These are phyloP conservation scores for Ceratocystis albifundus DNA, from an alignment of 2,329 filamentous ascomycete species.

Conservation along the genomic window DNA sequence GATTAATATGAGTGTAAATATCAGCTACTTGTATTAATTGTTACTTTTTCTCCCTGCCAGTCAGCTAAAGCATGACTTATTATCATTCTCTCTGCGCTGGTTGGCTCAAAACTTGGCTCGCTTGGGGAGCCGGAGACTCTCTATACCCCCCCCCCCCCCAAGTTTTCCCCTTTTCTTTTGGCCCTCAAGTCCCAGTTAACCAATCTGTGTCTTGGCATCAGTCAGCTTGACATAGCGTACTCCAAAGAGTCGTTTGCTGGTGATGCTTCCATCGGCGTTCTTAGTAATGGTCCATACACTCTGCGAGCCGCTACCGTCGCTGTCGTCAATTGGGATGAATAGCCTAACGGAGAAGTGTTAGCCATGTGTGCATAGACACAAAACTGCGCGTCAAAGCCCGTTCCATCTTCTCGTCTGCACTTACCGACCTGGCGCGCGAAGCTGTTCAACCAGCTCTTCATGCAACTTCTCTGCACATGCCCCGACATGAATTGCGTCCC, in stretches of 20 bases:
- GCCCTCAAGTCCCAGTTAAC: not conserved
- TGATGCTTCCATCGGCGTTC: slow-evolving; percentile 50
- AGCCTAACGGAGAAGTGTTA: slow-evolving; percentile 35
- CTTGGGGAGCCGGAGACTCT: too few species aligned
- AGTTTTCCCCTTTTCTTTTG: not conserved
- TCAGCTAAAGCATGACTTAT: not conserved
- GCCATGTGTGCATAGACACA: not conserved
- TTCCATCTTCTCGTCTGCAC: slow-evolving; percentile 24
- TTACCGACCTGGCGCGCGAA: slow-evolving; percentile 61
- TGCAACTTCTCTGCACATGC: slow-evolving; percentile 71
- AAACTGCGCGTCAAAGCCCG: slow-evolving; percentile 19
- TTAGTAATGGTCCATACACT: slow-evolving; percentile 67
- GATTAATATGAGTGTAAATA: not conserved
- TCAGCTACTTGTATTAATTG: not conserved
- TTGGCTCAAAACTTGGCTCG: not conserved
- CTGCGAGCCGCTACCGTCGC: slow-evolving; percentile 39
- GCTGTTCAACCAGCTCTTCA: slow-evolving; percentile 58
- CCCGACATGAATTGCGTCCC: slow-evolving; percentile 93
- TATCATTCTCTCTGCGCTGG: not conserved
- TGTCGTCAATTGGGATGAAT: slow-evolving; percentile 64
- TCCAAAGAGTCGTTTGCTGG: slow-evolving; percentile 46
- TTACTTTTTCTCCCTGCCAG: not conserved
- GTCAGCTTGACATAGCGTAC: slow-evolving; percentile 70
- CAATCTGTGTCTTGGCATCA: slow-evolving; percentile 43
- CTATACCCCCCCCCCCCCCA: not conserved